phyloP scores from a whole-genome alignment of 2,329 filamentous ascomycete species.

The Neurospora sp. region DNA sequence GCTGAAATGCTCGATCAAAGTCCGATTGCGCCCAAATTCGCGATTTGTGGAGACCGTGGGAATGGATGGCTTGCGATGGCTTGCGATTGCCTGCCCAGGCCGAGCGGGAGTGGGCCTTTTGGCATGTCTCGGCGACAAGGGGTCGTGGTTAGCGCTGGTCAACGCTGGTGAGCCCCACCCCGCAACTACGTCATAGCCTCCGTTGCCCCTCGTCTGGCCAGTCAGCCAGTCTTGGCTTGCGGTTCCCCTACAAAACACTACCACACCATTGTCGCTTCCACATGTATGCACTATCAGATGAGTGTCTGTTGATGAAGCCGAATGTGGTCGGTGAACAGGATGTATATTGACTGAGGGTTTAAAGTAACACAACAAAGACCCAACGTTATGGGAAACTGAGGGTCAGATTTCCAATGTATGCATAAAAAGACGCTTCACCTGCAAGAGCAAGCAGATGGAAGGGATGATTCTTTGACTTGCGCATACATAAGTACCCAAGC shows the following conservation, averaged over 20 bases:
- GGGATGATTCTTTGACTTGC: neutral
- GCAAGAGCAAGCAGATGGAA: neutral
- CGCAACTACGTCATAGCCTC: slow-evolving; percentile 2
- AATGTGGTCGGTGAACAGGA: neutral
- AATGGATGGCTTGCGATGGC: neutral
- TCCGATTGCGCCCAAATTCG: neutral
- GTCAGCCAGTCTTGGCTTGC: neutral
- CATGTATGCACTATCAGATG: neutral
- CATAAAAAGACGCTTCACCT: neutral
- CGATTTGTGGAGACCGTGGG: neutral
- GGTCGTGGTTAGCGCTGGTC: neutral
- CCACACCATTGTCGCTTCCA: neutral
- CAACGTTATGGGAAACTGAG: neutral
- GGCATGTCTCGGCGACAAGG: slow-evolving; percentile 1
- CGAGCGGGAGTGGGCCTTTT: neutral
- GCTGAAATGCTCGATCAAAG: neutral
- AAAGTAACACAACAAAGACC: neutral
- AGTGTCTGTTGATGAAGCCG: neutral
- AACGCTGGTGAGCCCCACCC: neutral
- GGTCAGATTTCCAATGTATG: neutral
- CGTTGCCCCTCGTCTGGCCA: neutral
- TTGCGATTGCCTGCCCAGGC: neutral
- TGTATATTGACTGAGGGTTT: neutral
- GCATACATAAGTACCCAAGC: neutral
- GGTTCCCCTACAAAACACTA: neutral